Base-by-base conservation (phyloP, 2,329 filamentous ascomycete genomes). In the Xylaria sp. region DNA sequence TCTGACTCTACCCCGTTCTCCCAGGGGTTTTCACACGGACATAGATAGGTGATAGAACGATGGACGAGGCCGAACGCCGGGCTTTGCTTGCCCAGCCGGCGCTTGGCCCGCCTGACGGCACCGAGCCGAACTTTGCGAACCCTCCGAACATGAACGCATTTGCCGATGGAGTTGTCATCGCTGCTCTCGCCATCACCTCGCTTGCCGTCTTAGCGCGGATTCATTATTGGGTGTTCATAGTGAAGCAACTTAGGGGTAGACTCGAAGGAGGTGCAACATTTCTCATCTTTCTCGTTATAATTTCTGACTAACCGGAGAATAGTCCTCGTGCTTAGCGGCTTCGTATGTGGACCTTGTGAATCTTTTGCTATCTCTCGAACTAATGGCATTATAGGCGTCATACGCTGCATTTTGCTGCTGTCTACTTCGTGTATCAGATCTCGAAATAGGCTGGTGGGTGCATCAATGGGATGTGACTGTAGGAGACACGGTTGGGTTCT, bases 401-500 rank as follows among this genome's bases (percentile, higher is more conserved):
- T 69, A 66, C 12, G 50, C 66, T n/a, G 67, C 58, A 8, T 63
- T 66, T 62, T 27, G 23, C 35, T 69, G 66, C 35, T 60, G 51
- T 44, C 16, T 69, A 54, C 42, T 69, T 12, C 63, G 32, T 55
- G 42, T 69, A 25, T 58, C 59, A 6, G 59, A 58, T 10, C 21
- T 63, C 18, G 66, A 68, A 18, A 62, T 66, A 63, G 67, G 66
- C 12, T 69, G 66, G 66, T 69, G 66, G 62, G 66, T 66, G 42
- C 66, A 69, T 60, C 59, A 69, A 42, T 66, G 66, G 66, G 63
- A 69, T 58, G 47, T 69, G 57, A 66, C 58, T 10, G 27, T 59
- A 8, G 63, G 40, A 44, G 40, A 44, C 16, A 44, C 40, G 13
- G n/a, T 44, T 44, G 40, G 40, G 18, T 44, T 44, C 40, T 44